Evolutionary conservation across 2,329 filamentous ascomycete species (phyloP).

Genomic region (Emmonsiellopsis sp.): DNA sequence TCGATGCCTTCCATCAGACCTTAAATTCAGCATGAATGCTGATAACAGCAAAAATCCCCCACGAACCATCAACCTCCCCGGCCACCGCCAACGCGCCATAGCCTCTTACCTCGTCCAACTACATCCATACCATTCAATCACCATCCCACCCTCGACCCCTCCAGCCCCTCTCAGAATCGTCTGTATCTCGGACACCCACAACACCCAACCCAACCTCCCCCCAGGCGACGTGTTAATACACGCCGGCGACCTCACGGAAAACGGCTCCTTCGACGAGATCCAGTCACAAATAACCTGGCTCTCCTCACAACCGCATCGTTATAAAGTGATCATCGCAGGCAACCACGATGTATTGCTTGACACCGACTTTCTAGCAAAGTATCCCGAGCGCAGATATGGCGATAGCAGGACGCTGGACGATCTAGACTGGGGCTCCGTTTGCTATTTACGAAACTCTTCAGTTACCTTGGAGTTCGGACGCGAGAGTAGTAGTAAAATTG

Average conservation of each 20-base stretch:
- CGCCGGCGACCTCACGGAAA: conserved; percentile 40
- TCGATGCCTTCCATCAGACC: too few species aligned
- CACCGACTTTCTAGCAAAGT: conserved; percentile 6
- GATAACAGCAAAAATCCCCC: not conserved
- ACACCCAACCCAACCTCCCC: conserved; percentile 27
- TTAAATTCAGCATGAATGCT: not conserved
- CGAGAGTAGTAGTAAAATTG: not conserved
- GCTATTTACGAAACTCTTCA: conserved; percentile 12
- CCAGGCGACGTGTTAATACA: conserved; percentile 39
- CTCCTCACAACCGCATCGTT: conserved; percentile 25
- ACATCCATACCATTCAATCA: not conserved
- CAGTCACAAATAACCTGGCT: conserved; percentile 36
- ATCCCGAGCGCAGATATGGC: conserved; percentile 9
- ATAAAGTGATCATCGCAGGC: conserved; percentile 40
- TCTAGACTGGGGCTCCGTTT: conserved; percentile 13
- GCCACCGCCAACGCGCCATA: not conserved
- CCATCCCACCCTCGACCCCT: not conserved
- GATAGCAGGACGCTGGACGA: conserved; percentile 7
- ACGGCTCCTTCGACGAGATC: conserved; percentile 35
- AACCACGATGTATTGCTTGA: conserved; percentile 35
- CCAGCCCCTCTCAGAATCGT: conserved; percentile 6
- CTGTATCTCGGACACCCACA: conserved; percentile 38
- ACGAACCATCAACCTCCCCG: conserved; percentile 1
- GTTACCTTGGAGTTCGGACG: conserved; percentile 8
- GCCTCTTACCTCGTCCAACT: not conserved